A percentile compares a stretch with the other conserved stretches of the same genome.
Conservation (phyloP, 345 rosid genomes). For the Aquilaria malaccensis region DNA sequence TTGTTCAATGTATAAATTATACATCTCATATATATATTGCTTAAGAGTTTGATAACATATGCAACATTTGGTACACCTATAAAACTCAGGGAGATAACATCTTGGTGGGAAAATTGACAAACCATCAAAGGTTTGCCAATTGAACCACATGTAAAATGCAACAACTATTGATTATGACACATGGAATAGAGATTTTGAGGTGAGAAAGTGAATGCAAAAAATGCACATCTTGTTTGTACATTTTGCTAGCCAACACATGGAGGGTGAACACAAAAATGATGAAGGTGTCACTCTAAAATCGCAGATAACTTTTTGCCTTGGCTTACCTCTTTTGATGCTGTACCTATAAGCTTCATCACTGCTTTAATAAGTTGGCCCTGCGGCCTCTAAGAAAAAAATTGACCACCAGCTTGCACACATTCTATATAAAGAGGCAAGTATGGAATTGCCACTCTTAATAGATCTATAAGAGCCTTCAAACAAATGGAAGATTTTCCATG, state of each 20-base stretch:
- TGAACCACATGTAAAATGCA: conserved; percentile 16
- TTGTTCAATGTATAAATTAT: conserved; percentile 19
- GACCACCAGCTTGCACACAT: conserved; percentile 51
- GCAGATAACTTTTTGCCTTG: conserved; percentile 53
- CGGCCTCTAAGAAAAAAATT: conserved; percentile 58
- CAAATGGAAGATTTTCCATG: conserved; percentile 66
- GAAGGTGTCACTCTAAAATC: conserved; percentile 70
- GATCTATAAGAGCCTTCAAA: conserved; percentile 64
- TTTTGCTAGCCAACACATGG: conserved; percentile 13
- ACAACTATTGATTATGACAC: conserved; percentile 24
- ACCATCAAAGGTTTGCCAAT: conserved; percentile 19
- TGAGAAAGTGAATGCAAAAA: conserved; percentile 16
- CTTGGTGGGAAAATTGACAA: conserved; percentile 24
- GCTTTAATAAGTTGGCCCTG: conserved; percentile 89
- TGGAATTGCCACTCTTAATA: conserved; percentile 70
- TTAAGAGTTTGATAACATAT: not conserved
- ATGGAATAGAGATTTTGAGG: conserved; percentile 14
- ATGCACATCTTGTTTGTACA: conserved; percentile 2
- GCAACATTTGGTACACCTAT: too few relatives aligned
- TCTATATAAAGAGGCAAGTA: conserved; percentile 84
- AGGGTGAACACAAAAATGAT: conserved; percentile 51
- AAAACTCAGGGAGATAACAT: conserved; percentile 17
- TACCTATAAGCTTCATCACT: conserved; percentile 61
- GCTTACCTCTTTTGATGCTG: conserved; percentile 34
- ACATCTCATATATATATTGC: conserved; percentile 15